Conservation (phyloP, 1,139 yeast species). For the Kodamaea sp. region DNA sequence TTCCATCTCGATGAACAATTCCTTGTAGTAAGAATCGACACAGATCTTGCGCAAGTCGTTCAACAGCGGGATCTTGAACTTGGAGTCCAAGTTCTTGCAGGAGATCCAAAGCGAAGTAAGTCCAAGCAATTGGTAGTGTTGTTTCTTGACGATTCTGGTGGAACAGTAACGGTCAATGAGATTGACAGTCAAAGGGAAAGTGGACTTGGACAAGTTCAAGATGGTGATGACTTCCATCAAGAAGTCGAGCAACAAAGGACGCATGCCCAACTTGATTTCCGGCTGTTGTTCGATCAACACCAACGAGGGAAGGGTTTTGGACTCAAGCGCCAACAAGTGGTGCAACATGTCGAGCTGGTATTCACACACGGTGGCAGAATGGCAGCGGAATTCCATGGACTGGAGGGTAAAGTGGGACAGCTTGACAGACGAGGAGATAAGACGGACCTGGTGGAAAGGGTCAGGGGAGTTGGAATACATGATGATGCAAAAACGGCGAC, state of each 20-base stretch:
- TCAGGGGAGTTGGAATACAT: conserved; percentile 32
- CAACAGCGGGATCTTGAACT: conserved; percentile 62
- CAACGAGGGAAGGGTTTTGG: conserved; percentile 36
- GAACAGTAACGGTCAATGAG: conserved; percentile 55
- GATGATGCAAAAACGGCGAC: too few relatives aligned
- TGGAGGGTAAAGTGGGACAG: conserved; percentile 37
- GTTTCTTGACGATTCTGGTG: conserved; percentile 50
- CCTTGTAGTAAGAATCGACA: conserved; percentile 61
- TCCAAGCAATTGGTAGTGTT: conserved; percentile 68
- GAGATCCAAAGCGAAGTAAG: conserved; percentile 74
- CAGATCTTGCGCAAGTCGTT: conserved; percentile 60
- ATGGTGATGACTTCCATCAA: conserved; percentile 55
- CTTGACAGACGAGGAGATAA: conserved; percentile 33
- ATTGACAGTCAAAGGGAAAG: conserved; percentile 57
- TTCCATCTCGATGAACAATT: conserved; percentile 68
- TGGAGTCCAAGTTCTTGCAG: conserved; percentile 69
- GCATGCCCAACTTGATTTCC: conserved; percentile 50
- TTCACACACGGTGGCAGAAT: conserved; percentile 37
- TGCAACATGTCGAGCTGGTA: conserved; percentile 44
- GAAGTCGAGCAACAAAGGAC: conserved; percentile 53
- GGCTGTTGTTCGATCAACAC: conserved; percentile 52
- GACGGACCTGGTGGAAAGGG: conserved; percentile 37
- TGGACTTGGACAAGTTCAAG: conserved; percentile 48
- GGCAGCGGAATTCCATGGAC: conserved; percentile 39
- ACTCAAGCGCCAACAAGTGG: conserved; percentile 39